phyloP scores from a whole-genome alignment of 2,329 filamentous ascomycete genomes.

The Kalmusia sp. region DNA sequence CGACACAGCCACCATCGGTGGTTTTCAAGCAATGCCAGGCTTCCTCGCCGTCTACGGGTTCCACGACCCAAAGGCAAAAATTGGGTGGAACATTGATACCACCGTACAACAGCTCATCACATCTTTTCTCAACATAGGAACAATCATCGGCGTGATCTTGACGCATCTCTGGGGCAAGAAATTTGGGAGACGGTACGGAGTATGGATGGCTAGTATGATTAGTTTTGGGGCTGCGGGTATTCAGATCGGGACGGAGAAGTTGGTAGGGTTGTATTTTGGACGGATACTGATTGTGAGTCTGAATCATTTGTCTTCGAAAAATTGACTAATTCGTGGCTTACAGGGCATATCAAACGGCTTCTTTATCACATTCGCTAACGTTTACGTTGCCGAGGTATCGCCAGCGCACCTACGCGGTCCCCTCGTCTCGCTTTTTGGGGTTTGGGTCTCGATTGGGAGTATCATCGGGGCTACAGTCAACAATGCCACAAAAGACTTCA shows the following conservation, averaged over 20 bases:
- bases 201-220: constrained; percentile 56
- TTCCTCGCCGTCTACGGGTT: constrained; percentile 19
- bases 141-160: constrained; percentile 56
- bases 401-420: constrained; percentile 43
- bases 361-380: constrained; percentile 61
- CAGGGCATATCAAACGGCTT: constrained; percentile 38
- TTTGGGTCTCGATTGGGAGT: constrained; percentile 57
- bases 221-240: constrained; percentile 45
- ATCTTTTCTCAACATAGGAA: constrained; percentile 58
- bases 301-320: background rate
- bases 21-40: constrained; percentile 18
- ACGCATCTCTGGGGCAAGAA: constrained; percentile 55
- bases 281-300: constrained; percentile 36
- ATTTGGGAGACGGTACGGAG: constrained; percentile 54
- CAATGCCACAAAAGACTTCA: constrained; percentile 41
- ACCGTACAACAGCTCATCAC: constrained; percentile 55
- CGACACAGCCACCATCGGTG: constrained; percentile 17
- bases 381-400: constrained; percentile 53
- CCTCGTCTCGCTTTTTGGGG: constrained; percentile 50
- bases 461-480: constrained; percentile 54
- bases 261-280: constrained; percentile 48
- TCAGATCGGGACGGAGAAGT: constrained; percentile 15
- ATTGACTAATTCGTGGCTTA: background rate
- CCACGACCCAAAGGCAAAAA: constrained; percentile 12
- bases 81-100: constrained; percentile 12